A percentile compares a stretch with the other conserved stretches of the same genome.
These are phyloP conservation scores for Chaetothyriales sp. DNA, from an alignment of 2,329 filamentous ascomycete genomes.

Conservation along the genomic window DNA sequence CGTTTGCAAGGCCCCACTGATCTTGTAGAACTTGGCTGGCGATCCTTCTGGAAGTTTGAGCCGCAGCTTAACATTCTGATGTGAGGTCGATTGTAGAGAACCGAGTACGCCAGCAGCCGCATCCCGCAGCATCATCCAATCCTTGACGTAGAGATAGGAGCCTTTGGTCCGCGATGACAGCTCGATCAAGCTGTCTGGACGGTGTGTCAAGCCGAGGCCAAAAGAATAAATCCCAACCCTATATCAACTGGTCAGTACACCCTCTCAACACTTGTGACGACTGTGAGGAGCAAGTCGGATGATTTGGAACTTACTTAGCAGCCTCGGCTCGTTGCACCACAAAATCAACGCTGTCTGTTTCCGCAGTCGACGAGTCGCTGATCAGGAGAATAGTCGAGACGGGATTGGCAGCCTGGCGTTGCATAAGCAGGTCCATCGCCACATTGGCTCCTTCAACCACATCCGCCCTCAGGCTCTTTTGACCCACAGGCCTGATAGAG, in stretches of 20 bases:
- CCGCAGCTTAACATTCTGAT: conserved; percentile 95
- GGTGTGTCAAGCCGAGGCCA: conserved; percentile 88
- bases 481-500: conserved; percentile 81
- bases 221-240: conserved; percentile 94
- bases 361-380: conserved; percentile 89
- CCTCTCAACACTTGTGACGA: too few species aligned
- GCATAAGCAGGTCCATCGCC: conserved; percentile 97
- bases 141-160: conserved; percentile 95
- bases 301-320: conserved; percentile 55
- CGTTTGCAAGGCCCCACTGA: conserved; percentile 87
- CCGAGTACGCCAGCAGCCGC: conserved; percentile 88
- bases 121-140: conserved; percentile 99
- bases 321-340: conserved; percentile 93
- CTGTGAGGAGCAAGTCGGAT: too few species aligned
- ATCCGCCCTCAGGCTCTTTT: conserved; percentile 91
- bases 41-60: conserved; percentile 88
- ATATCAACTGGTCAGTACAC: conserved; percentile 1
- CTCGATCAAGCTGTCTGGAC: conserved; percentile 97
- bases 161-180: conserved; percentile 89
- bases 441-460: conserved; percentile 96
- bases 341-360: conserved; percentile 91
- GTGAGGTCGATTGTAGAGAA: conserved; percentile 82
- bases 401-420: conserved; percentile 87
- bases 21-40: conserved; percentile 96
- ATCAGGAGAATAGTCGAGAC: conserved; percentile 92